Conservation (phyloP, 163 green algal species). For the Chloroidium sp. region DNA sequence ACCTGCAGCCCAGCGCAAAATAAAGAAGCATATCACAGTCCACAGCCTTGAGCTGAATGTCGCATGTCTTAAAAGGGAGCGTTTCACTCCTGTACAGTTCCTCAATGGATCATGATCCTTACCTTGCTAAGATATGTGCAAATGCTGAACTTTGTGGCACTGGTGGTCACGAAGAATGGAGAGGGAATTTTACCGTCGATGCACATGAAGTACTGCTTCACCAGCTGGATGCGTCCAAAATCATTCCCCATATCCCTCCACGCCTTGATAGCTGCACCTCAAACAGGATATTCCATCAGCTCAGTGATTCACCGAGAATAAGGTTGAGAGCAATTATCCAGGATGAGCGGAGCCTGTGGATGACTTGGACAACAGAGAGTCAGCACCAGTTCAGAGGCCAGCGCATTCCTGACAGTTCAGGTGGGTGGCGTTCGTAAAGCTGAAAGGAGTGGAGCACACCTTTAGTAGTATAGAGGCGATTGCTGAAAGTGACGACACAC, state of each 20-base stretch:
- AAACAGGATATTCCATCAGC: not conserved
- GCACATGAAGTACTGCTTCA: slow-evolving; percentile 67
- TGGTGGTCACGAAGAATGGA: not conserved
- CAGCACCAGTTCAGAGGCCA: not conserved
- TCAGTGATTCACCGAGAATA: not conserved
- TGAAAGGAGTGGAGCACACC: not conserved
- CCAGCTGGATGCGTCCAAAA: slow-evolving; percentile 56
- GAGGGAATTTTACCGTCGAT: slow-evolving; percentile 21
- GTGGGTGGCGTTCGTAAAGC: not conserved
- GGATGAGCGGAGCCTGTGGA: not conserved
- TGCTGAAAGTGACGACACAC: slow-evolving; percentile 75
- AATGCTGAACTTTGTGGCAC: not conserved
- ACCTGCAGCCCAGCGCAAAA: slow-evolving; percentile 5
- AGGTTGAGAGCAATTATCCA: not conserved
- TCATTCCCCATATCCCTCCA: slow-evolving; percentile 34
- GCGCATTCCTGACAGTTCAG: not conserved
- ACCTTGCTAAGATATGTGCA: not conserved
- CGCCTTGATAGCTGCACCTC: slow-evolving; percentile 18
- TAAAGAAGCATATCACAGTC: too few relatives aligned
- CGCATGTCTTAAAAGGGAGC: not conserved
- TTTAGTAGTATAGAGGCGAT: slow-evolving; percentile 83
- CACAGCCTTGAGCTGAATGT: too few relatives aligned
- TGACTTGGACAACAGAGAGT: not conserved
- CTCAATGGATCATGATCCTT: not conserved
- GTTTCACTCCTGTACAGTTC: not conserved